Percentiles rank a stretch among this genome's conserved stretches.
Evolutionary conservation across 2,329 filamentous ascomycete species (phyloP).

Genomic region (Apiospora aurea): DNA sequence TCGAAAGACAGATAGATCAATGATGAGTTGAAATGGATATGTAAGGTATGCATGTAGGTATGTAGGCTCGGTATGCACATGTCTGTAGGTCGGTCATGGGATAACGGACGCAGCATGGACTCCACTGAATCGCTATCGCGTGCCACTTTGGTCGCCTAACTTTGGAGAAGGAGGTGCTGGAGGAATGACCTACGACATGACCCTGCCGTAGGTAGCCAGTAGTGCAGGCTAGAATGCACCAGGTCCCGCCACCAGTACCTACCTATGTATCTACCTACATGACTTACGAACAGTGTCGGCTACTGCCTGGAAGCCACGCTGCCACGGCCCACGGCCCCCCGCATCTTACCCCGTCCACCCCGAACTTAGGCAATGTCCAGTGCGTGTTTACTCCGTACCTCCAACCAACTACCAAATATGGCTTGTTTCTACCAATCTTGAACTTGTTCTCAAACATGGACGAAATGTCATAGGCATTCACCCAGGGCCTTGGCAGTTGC

Average conservation of each 20-base stretch:
- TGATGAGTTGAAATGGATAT: constrained; percentile 4
- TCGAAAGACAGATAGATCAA: neutral
- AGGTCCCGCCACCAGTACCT: neutral
- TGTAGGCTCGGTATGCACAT: neutral
- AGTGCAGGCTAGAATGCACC: neutral
- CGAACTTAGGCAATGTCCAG: neutral
- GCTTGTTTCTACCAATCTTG: neutral
- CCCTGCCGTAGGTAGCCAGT: neutral
- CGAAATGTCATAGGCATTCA: neutral
- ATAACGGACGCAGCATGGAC: neutral
- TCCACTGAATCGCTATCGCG: constrained; percentile 1
- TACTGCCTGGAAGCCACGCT: neutral
- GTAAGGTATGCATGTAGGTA: too few relatives aligned
- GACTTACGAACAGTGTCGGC: too few relatives aligned
- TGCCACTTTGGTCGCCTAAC: neutral
- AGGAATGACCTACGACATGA: constrained; percentile 9
- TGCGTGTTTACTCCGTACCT: neutral
- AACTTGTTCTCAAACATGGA: neutral
- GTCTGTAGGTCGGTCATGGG: constrained; percentile 9
- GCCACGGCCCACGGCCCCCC: neutral
- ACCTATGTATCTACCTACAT: too few relatives aligned
- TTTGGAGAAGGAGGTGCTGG: neutral
- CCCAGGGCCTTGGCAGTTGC: neutral
- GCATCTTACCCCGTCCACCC: constrained; percentile 7
- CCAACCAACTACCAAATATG: neutral